phyloP scores from a whole-genome alignment of 2,329 filamentous ascomycete genomes.

The Magnaporthiopsis rhizophila region DNA sequence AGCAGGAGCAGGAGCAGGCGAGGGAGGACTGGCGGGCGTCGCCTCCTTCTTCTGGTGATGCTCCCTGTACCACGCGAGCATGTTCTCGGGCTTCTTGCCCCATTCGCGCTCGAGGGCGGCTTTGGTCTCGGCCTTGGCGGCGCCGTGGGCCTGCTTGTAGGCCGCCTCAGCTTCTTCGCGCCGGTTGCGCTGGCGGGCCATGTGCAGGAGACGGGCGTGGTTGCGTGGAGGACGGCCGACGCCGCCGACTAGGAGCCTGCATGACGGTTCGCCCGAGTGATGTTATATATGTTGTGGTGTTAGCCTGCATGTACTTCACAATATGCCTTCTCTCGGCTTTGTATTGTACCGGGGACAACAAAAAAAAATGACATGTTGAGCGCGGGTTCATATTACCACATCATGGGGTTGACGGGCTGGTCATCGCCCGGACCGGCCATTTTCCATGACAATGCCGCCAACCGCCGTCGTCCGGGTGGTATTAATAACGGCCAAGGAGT shows the following conservation, averaged over 20 bases:
- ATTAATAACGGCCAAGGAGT: not conserved
- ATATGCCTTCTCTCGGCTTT: no score
- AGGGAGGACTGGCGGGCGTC: not conserved
- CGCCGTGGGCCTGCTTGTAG: not conserved
- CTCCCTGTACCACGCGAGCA: not conserved
- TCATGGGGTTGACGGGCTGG: not conserved
- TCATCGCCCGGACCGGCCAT: not conserved
- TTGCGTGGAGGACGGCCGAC: constrained; percentile 1
- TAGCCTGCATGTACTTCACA: no score
- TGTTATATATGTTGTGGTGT: not conserved
- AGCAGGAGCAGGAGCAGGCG: not conserved
- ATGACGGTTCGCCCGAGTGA: no score
- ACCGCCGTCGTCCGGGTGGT: not conserved
- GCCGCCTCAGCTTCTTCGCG: not conserved
- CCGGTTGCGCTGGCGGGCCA: constrained; percentile 2
- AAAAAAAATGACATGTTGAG: not conserved
- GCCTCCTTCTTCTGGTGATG: not conserved
- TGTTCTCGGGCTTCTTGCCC: not conserved
- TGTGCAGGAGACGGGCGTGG: not conserved
- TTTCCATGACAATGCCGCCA: not conserved
- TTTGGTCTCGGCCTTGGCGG: not conserved
- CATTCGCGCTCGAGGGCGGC: constrained; percentile 1
- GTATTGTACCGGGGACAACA: not conserved
- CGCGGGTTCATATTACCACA: not conserved
- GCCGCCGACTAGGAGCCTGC: constrained; percentile 5